Base-by-base conservation (phyloP, 139 green algal genomes). In the Limnomonas spitsbergensis region DNA sequence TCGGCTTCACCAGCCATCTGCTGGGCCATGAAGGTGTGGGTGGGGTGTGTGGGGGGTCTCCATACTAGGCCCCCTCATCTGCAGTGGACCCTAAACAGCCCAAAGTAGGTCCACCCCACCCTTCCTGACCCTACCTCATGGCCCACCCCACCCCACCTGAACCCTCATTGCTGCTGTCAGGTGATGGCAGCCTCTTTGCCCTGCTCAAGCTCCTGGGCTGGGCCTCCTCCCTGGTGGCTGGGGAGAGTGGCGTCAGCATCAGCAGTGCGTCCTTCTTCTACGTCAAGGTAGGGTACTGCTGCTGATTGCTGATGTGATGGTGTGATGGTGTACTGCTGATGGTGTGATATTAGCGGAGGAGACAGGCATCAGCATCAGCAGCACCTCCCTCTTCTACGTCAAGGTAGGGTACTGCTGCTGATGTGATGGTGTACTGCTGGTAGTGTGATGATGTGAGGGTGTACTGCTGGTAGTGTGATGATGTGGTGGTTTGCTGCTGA, bases 21-120 rank as follows among this genome's bases (percentile, higher is more conserved):
- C 81, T 97, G 34, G 93, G 93, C 3, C 92, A 98, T 69, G 94
- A 98, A 77, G 94, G 81, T 83, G 68, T 6, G 77, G 47, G 47
- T 20, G 14, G 14, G 14, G 47, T 61, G 47, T 61, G 14, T 20
- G n/a, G n/a, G n/a, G n/a, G n/a, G n/a, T n/a, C n/a, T n/a, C n/a
- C n/a, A n/a, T n/a, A n/a, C n/a, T n/a, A n/a, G n/a, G n/a, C n/a
- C n/a, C n/a, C n/a, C n/a, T n/a, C n/a, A n/a, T n/a, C n/a, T n/a
- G n/a, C n/a, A n/a, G n/a, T n/a, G n/a, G n/a, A n/a, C n/a, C n/a
- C n/a, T n/a, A n/a, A n/a, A n/a, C n/a, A n/a, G n/a, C n/a, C n/a
- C n/a, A n/a, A n/a, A n/a, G n/a, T n/a, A n/a, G n/a, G n/a, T n/a
- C n/a, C n/a, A n/a, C n/a, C n/a, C n/a, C n/a, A n/a, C n/a, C n/a